phyloP scores from a whole-genome alignment of 768 basidiomycete species.

The Lactarius hatsudake region DNA sequence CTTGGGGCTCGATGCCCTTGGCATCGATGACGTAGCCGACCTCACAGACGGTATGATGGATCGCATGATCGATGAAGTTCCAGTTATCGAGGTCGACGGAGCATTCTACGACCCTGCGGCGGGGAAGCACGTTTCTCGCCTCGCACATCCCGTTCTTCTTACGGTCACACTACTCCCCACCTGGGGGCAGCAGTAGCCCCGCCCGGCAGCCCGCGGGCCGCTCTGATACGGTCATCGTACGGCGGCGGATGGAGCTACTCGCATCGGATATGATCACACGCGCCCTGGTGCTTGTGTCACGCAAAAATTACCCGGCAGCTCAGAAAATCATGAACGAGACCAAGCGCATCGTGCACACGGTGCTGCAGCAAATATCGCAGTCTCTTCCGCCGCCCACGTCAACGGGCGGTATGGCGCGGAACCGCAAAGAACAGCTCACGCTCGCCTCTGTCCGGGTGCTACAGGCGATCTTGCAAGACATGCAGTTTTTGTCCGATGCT shows the following conservation, averaged over 20 bases:
- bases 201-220: slow-evolving; percentile 36
- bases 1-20: slow-evolving; percentile 73
- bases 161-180: slow-evolving; percentile 85
- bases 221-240: slow-evolving; percentile 86
- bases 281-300: slow-evolving; percentile 84
- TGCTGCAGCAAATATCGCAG: slow-evolving; percentile 80
- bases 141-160: slow-evolving; percentile 91
- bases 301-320: slow-evolving; percentile 88
- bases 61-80: slow-evolving; percentile 95
- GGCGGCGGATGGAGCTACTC: slow-evolving; percentile 93
- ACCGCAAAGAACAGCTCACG: slow-evolving; percentile 75
- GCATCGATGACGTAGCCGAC: slow-evolving; percentile 69
- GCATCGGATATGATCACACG: slow-evolving; percentile 98
- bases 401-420: slow-evolving; percentile 50
- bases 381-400: slow-evolving; percentile 56
- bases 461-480: slow-evolving; percentile 81
- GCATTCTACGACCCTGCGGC: slow-evolving; percentile 91
- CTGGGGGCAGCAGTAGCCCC: slow-evolving; percentile 26
- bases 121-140: slow-evolving; percentile 76
- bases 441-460: slow-evolving; percentile 74
- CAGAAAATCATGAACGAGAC: slow-evolving; percentile 89
- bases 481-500: slow-evolving; percentile 83
- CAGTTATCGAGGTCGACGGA: slow-evolving; percentile 93
- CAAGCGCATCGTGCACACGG: slow-evolving; percentile 87
- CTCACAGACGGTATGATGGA: slow-evolving; percentile 93